phyloP scores from a whole-genome alignment of 2,329 filamentous ascomycete species.

The Fusarium fujikuroi region DNA sequence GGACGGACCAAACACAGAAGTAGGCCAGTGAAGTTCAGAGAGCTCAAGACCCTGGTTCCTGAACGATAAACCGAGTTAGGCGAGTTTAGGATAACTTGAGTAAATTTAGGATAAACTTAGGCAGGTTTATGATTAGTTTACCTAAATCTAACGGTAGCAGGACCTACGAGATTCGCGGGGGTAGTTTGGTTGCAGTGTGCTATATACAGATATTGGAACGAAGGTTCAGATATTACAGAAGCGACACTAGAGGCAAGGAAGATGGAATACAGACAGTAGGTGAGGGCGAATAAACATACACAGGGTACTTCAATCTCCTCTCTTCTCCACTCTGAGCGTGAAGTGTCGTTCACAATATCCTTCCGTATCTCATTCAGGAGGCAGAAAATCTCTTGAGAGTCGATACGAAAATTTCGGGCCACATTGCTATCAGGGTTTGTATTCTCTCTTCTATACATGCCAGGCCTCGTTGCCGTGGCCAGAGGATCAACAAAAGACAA shows the following conservation, averaged over 20 bases:
- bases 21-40: too few species aligned
- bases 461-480: too few species aligned
- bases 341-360: background rate
- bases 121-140: background rate
- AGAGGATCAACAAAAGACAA: too few species aligned
- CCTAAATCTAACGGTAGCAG: background rate
- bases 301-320: background rate
- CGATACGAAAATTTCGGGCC: too few species aligned
- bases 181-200: background rate
- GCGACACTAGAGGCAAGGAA: background rate
- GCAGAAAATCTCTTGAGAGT: background rate
- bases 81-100: background rate
- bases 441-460: too few species aligned
- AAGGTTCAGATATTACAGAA: background rate
- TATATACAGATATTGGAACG: background rate
- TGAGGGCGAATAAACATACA: background rate
- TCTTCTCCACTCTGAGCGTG: background rate
- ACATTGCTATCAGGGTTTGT: too few species aligned
- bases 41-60: too few species aligned
- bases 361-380: background rate
- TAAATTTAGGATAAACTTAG: background rate
- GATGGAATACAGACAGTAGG: background rate
- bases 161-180: background rate
- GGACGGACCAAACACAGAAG: too few species aligned
- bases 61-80: background rate